A percentile compares a stretch with the other conserved stretches of the same genome.
phyloP scores from a whole-genome alignment of 179 eudicot genomes.

The Silene vulgaris region DNA sequence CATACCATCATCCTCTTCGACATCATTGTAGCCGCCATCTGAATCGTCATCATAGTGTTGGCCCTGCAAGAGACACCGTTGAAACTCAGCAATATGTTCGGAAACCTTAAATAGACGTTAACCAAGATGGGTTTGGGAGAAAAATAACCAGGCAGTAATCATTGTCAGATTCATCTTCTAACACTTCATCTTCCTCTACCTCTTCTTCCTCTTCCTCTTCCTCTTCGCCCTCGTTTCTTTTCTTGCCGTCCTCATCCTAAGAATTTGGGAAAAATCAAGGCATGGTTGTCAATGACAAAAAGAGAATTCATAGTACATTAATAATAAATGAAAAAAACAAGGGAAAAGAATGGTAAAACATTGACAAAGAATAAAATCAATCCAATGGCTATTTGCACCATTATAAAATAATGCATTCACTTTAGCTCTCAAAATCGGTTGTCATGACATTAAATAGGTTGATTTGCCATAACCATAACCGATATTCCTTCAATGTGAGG shows the following conservation, averaged over 20 bases:
- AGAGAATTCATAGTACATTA: background rate
- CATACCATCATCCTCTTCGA: conserved; percentile 25
- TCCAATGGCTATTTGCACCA: too few relatives aligned
- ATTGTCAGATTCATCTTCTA: conserved; percentile 20
- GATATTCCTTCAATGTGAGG: too few relatives aligned
- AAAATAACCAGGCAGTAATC: conserved; percentile 26
- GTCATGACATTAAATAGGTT: too few relatives aligned
- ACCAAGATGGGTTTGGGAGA: background rate
- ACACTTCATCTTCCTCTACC: conserved; percentile 19
- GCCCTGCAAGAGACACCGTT: conserved; percentile 15
- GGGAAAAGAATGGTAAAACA: too few relatives aligned
- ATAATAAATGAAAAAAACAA: background rate
- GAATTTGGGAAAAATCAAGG: background rate
- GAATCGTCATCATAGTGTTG: conserved; percentile 23
- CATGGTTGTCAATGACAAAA: background rate
- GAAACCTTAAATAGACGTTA: background rate
- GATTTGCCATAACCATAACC: too few relatives aligned
- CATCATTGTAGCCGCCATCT: conserved; percentile 24
- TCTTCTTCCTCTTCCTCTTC: conserved; percentile 29
- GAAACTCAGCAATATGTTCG: conserved; percentile 1
- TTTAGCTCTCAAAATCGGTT: too few relatives aligned
- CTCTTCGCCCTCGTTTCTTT: conserved; percentile 19
- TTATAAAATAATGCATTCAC: too few relatives aligned
- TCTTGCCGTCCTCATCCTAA: conserved; percentile 23
- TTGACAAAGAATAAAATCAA: too few relatives aligned